Percentiles rank a stretch among this genome's conserved stretches.
phyloP scores from a whole-genome alignment of 495 filamentous ascomycete genomes.

The Penicillium salamii region DNA sequence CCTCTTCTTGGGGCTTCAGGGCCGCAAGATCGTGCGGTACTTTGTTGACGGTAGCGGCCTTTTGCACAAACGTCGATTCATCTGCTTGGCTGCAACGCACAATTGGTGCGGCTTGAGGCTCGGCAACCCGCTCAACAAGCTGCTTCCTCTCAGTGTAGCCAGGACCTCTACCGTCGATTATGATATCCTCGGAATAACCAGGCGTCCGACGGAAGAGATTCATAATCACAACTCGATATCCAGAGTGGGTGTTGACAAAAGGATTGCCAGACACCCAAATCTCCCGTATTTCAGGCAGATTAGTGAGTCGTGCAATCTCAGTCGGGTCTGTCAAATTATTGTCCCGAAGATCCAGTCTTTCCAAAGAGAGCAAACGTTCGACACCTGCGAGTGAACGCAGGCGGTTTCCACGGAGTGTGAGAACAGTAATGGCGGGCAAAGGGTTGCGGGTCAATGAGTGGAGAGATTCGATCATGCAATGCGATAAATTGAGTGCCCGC shows the following conservation, averaged over 20 bases:
- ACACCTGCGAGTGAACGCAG: slow-evolving; percentile 86
- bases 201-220: slow-evolving; percentile 93
- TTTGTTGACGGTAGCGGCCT: slow-evolving; percentile 26
- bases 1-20: slow-evolving; percentile 48
- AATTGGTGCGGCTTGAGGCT: slow-evolving; percentile 71
- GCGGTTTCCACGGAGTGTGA: slow-evolving; percentile 89
- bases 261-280: slow-evolving; percentile 89
- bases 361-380: slow-evolving; percentile 81
- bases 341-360: slow-evolving; percentile 87
- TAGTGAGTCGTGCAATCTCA: slow-evolving; percentile 85
- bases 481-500: slow-evolving; percentile 84
- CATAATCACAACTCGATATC: slow-evolving; percentile 87
- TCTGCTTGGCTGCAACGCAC: slow-evolving; percentile 61
- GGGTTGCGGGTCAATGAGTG: slow-evolving; percentile 84
- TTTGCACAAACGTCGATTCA: slow-evolving; percentile 61
- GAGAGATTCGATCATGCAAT: slow-evolving; percentile 96
- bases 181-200: slow-evolving; percentile 85
- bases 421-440: slow-evolving; percentile 85
- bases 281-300: slow-evolving; percentile 86
- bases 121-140: slow-evolving; percentile 75
- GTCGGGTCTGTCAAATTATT: slow-evolving; percentile 88
- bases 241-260: slow-evolving; percentile 81
- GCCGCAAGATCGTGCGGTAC: slow-evolving; percentile 9
- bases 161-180: slow-evolving; percentile 80
- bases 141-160: slow-evolving; percentile 79